Evolutionary conservation across 2,329 filamentous ascomycete genomes (phyloP), one percentile per base, ranked within the genome.

Genomic region (Bipolaris sorokiniana): DNA sequence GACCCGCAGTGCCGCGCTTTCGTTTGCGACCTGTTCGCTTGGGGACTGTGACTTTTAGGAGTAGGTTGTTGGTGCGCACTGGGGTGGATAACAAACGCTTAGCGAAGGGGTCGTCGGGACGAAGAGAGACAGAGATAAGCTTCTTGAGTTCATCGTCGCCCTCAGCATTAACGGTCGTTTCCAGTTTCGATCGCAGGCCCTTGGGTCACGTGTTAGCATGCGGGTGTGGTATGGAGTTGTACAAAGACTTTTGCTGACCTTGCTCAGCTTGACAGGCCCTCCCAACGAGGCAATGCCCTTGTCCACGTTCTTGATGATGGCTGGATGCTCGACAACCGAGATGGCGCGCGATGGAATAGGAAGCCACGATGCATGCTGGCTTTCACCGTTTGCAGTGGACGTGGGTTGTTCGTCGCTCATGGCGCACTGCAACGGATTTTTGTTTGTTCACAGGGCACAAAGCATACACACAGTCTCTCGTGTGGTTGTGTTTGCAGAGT

Each of bases 31-130:
- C 93, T 2, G 92, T 97, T 54, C 91, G 83, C 75, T 88, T 95
- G 0, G 95, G 94, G 1, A 98, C 86, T 0, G 89, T 92, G 53
- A 99, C 83, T 73, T 92, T 93, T 51, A 99, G 82, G 18, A 98
- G 83, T 18, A 98, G 80, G 70, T 97, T 96, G 71, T 92, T 91
- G 9, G 91, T 90, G 18, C 85, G 79, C 31, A 88, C 85, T 70
- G 89, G 90, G 40, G 88, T 88, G 7, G 94, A 97, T 65, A 89
- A 81, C 59, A 97, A 81, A 7, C 91, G 90, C 65, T 90, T 89
- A 67, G 90, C 88, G 68, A 91, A 87, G 2, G 89, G 88, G 74
- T 96, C 92, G 62, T 92, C 85, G 22, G 90, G 90, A 20, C 91
- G 87, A 51, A 98, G 81, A 66, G 90, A 90, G n/a, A 96, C 78